Evolutionary conservation across 2,329 filamentous ascomycete genomes (phyloP), one percentile per base, ranked within the genome.

Genomic region (Arthrinium phaeospermum): DNA sequence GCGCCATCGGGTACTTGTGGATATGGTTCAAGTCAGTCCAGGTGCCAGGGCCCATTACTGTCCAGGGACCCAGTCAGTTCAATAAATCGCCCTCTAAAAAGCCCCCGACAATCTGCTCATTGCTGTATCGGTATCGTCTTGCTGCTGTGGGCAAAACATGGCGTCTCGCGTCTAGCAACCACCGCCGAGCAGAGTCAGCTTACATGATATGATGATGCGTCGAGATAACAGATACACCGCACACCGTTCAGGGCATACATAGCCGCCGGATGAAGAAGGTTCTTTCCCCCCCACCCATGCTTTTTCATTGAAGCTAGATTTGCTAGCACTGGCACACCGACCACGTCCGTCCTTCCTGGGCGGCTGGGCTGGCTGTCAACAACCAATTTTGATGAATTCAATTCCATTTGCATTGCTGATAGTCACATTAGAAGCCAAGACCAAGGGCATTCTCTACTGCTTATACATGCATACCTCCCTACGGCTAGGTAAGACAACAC

Each of bases 251-350:
- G 14, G 4, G 19, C n/a, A 16, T 5, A 8, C 24, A 57, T 61
- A 61, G 53, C 30, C 53, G 53, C 53, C 53, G 30, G 53, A 61
- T 64, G 19, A 64, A 64, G 57, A 64, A 64, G 57, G 57, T 64
- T 64, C n/a, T 7, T 37, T 24, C 7, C 57, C n/a, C 13, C 57
- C 34, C 30, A n/a, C 57, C 57, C 53, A 61, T 61, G 53, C 53
- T 61, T 37, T 61, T 37, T 37, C 27, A 37, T 61, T 61, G 49
- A 51, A 51, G 49, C 49, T 51, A 51, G 49, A 57, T 22, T 34
- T 61, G 53, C 16, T 61, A 61, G 53, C 22, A 37, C 30, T 61
- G 30, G 53, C 30, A 61, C 19, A 19, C 30, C 8, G 16, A 37
- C 30, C 34, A 22, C 19, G 14, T 37, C 53, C 53, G 53, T 37